phyloP scores from a whole-genome alignment of 768 basidiomycete genomes.

The Lyophyllum atratum region DNA sequence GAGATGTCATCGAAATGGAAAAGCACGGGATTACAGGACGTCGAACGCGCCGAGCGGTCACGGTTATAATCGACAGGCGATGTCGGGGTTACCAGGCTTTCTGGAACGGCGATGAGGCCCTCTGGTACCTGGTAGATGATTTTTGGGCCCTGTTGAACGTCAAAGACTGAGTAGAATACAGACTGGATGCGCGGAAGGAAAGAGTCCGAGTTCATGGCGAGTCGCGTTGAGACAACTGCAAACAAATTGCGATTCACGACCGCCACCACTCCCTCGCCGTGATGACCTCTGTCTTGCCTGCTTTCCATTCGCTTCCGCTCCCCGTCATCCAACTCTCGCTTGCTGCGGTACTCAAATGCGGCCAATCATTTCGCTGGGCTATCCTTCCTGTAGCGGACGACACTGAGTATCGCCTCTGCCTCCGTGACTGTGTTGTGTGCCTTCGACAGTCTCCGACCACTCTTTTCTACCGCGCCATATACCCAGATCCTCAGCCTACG shows the following conservation, averaged over 20 bases:
- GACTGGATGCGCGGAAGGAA: conserved; percentile 82
- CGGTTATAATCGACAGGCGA: conserved; percentile 24
- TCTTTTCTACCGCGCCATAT: conserved; percentile 72
- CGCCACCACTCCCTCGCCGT: conserved; percentile 4
- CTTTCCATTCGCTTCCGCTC: conserved; percentile 63
- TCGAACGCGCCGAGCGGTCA: conserved; percentile 45
- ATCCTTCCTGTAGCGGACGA: conserved; percentile 41
- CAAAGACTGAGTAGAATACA: conserved; percentile 94
- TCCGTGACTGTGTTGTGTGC: conserved; percentile 83
- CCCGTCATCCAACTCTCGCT: conserved; percentile 74
- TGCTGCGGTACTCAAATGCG: conserved; percentile 75
- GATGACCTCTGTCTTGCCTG: conserved; percentile 29
- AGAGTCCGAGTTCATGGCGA: conserved; percentile 49
- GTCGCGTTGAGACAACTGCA: background rate
- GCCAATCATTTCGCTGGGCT: conserved; percentile 87
- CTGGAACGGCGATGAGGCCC: conserved; percentile 63
- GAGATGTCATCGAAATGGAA: conserved; percentile 92
- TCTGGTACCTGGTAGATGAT: conserved; percentile 95
- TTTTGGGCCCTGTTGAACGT: conserved; percentile 81
- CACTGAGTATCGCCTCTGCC: conserved; percentile 75
- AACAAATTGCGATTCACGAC: background rate
- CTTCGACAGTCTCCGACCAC: conserved; percentile 70
- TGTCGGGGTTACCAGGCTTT: conserved; percentile 41
- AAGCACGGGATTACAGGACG: conserved; percentile 54
- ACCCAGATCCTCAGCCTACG: conserved; percentile 47